Evolutionary conservation across 1,284 basidiomycete species (phyloP), one percentile per base, ranked within the genome.

Genomic region (Pisolithus thermaeus): DNA sequence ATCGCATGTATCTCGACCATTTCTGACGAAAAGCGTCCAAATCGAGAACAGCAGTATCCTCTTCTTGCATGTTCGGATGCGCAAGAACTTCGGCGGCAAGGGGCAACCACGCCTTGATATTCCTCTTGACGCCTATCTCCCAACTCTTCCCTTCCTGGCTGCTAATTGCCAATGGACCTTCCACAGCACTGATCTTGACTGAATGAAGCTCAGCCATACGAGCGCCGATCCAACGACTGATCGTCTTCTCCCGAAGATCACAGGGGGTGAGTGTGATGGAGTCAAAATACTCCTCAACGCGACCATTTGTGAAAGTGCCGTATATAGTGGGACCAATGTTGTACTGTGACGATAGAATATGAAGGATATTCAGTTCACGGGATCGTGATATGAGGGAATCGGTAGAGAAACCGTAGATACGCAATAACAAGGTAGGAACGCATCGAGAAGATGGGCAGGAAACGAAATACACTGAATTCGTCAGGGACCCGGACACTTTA

Each of bases 381-480:
- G 83, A 77, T 22, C 93, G 87, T 53, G 88, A 91, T 61, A 97
- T 92, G 61, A 97, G 80, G 22, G 81, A 77, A 42, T 83, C 84
- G 14, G 93, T 92, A 43, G 90, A 90, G 3, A 88, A 77, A 9
- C 94, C 94, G 65, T 97, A 97, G 54, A 97, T 82, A 53, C 94
- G 85, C 55, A 97, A 80, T 7, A 96, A 77, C 20, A 95, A 68
- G 0, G 90, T 94, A 49, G 76, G 77, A 39, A 73, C 62, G 48
- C 75, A 77, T 28, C 79, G 79, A 30, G 69, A 62, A 20, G 73
- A 63, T 22, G 78, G 73, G 63, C 76, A 84, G 22, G 86, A 89
- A 47, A 97, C 85, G 70, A 97, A 97, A 71, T 92, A 97, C 50
- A 97, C 92, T 55, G 91, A 88, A 66, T 97, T 97, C 41, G 94